Evolutionary conservation across 495 filamentous ascomycete species (phyloP).

Genomic region (Hapsidospora chrysogenum): DNA sequence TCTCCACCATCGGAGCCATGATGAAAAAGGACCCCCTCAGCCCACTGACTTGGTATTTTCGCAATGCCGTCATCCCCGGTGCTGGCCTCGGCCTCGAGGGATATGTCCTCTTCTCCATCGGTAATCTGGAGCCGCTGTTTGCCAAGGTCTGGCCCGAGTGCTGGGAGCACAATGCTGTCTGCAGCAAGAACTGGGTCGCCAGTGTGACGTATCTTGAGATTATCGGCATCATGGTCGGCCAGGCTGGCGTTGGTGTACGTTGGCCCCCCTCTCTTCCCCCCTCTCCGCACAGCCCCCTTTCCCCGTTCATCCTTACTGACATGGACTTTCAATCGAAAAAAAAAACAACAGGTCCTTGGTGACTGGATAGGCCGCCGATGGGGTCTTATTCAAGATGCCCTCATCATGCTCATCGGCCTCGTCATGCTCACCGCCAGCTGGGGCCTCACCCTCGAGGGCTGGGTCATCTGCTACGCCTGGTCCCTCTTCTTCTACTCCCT

Average conservation of each 20-base stretch:
- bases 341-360: constrained; percentile 27
- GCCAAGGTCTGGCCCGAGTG: constrained; percentile 48
- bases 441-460: constrained; percentile 69
- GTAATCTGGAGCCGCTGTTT: constrained; percentile 69
- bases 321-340: no score
- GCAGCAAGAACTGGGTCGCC: constrained; percentile 56
- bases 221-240: constrained; percentile 75
- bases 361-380: constrained; percentile 68
- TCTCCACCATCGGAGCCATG: constrained; percentile 54
- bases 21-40: constrained; percentile 63
- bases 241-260: constrained; percentile 53
- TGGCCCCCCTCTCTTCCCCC: no score
- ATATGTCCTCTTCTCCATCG: constrained; percentile 90
- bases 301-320: no score
- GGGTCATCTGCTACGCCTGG: constrained; percentile 88
- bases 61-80: constrained; percentile 76
- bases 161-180: constrained; percentile 45
- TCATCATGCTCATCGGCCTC: constrained; percentile 80
- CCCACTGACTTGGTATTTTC: constrained; percentile 66
- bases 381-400: constrained; percentile 84
- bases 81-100: constrained; percentile 79
- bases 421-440: constrained; percentile 76
- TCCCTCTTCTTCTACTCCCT: constrained; percentile 78
- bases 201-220: constrained; percentile 77
- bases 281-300: no score